Percentiles rank a stretch among this genome's conserved stretches.
Evolutionary conservation across 495 filamentous ascomycete genomes (phyloP).

Genomic region (Aspergillus affinis): DNA sequence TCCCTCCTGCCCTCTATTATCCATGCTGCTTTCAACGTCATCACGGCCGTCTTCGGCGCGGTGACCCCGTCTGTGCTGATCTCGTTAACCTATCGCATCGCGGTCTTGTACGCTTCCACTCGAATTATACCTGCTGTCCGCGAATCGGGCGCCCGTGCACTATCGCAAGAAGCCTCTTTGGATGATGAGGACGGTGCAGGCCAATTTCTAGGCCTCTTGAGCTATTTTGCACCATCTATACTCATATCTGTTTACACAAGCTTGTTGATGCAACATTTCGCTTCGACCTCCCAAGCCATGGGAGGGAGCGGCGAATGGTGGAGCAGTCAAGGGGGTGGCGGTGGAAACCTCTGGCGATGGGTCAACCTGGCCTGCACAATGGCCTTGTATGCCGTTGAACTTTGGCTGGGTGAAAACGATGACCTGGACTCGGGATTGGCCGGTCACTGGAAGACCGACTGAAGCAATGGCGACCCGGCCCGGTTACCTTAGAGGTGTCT

Average conservation of each 20-base stretch:
- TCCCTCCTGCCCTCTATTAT: constrained; percentile 79
- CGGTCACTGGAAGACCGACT: constrained; percentile 93
- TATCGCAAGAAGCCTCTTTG: constrained; percentile 77
- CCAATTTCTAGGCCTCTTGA: constrained; percentile 74
- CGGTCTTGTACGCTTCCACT: constrained; percentile 93
- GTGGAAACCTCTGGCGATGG: constrained; percentile 89
- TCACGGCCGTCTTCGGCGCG: constrained; percentile 84
- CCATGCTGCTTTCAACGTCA: constrained; percentile 80
- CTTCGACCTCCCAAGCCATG: constrained; percentile 60
- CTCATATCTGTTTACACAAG: constrained; percentile 97
- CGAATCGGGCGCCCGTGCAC: constrained; percentile 76
- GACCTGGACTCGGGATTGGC: constrained; percentile 66
- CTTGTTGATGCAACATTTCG: constrained; percentile 92
- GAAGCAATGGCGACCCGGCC: constrained; percentile 26
- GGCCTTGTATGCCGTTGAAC: constrained; percentile 82
- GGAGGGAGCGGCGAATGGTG: constrained; percentile 76
- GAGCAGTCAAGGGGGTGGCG: constrained; percentile 74
- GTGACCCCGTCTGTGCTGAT: constrained; percentile 95
- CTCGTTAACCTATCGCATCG: constrained; percentile 85
- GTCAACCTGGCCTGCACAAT: constrained; percentile 86
- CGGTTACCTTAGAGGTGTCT: not conserved
- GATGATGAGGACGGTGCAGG: constrained; percentile 84
- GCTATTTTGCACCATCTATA: constrained; percentile 90
- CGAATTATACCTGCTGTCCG: constrained; percentile 92
- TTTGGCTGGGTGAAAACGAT: constrained; percentile 76